Conservation (phyloP, 2,329 filamentous ascomycete species). For the Byssoonygena ceratinophila region DNA sequence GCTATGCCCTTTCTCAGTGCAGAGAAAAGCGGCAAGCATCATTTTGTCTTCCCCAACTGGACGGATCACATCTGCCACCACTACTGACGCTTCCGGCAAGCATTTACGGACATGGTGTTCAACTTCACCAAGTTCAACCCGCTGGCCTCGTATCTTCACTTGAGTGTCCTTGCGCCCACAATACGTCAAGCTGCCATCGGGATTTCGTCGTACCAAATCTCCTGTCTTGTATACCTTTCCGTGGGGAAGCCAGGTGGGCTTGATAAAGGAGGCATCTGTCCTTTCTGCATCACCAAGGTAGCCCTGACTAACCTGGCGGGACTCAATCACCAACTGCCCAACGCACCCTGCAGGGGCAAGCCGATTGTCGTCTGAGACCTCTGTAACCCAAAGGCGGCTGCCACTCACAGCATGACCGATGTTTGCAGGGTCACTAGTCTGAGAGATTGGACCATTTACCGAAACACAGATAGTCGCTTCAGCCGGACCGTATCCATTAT, state of each 20-base stretch:
- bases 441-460: constrained; percentile 14
- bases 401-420: constrained; percentile 15
- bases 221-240: constrained; percentile 20
- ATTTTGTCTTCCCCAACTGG: constrained; percentile 3
- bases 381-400: constrained; percentile 19
- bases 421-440: constrained; percentile 23
- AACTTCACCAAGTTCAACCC: constrained; percentile 77
- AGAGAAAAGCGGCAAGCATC: constrained; percentile 6
- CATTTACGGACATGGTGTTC: constrained; percentile 50
- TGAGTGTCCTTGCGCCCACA: constrained; percentile 40
- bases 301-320: constrained; percentile 29
- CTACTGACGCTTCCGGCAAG: constrained; percentile 3
- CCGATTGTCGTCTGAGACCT: constrained; percentile 16
- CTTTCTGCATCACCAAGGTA: constrained; percentile 24
- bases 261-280: constrained; percentile 18
- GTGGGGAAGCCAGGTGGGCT: constrained; percentile 17
- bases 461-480: constrained; percentile 23
- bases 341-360: constrained; percentile 28
- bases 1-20: background rate
- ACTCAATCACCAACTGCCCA: constrained; percentile 34
- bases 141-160: constrained; percentile 73
- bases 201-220: constrained; percentile 20
- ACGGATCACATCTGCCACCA: constrained; percentile 10
- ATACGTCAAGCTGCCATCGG: constrained; percentile 20
- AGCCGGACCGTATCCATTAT: constrained; percentile 28